phyloP scores from a whole-genome alignment of 2,329 filamentous ascomycete genomes.

The Ophiocordyceps camponoti-leonardi region DNA sequence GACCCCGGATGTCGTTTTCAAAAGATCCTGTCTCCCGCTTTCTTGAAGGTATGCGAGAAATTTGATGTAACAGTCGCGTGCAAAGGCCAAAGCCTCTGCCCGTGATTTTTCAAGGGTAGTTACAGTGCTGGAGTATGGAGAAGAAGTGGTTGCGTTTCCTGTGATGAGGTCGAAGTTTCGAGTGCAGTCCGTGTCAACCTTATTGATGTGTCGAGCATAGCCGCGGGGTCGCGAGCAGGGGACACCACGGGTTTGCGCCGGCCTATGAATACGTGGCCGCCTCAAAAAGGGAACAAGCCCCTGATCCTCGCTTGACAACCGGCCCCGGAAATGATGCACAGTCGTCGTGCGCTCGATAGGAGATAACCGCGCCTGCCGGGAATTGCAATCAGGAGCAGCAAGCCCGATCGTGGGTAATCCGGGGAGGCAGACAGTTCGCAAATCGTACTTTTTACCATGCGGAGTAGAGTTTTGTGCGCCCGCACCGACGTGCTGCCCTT shows the following conservation, averaged over 20 bases:
- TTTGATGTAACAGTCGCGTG: constrained; percentile 57
- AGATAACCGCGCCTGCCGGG: neutral
- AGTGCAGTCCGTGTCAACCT: neutral
- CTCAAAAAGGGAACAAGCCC: no score
- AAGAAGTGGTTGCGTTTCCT: neutral
- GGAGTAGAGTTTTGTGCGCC: neutral
- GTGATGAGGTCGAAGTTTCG: neutral
- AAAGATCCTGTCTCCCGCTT: constrained; percentile 29
- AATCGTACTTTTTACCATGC: neutral
- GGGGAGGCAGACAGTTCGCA: neutral
- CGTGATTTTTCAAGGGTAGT: constrained; percentile 30
- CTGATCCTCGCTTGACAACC: no score
- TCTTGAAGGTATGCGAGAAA: constrained; percentile 48
- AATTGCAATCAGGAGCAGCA: neutral
- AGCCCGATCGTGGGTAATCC: neutral
- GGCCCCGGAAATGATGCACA: no score
- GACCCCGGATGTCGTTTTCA: constrained; percentile 10
- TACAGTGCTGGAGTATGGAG: no score
- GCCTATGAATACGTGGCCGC: no score
- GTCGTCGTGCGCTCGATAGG: no score
- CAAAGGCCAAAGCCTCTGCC: constrained; percentile 50
- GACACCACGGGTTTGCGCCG: no score
- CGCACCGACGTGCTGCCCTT: neutral
- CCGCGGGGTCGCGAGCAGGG: no score
- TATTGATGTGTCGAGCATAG: no score